A percentile compares a stretch with the other conserved stretches of the same genome.
These are phyloP conservation scores for Diaporthe caulivora DNA, from an alignment of 2,329 filamentous ascomycete species.

Conservation along the genomic window DNA sequence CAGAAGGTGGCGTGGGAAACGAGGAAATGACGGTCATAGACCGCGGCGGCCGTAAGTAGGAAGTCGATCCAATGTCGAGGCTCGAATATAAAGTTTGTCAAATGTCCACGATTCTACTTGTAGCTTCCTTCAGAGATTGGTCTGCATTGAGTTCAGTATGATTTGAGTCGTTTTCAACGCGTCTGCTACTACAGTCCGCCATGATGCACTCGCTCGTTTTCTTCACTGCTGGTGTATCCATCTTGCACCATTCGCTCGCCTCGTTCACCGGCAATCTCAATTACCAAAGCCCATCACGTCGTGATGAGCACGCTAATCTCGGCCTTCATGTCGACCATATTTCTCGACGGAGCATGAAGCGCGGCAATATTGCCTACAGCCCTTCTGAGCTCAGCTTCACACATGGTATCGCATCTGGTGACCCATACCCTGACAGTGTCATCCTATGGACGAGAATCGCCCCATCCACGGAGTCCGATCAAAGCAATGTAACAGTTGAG, in stretches of 20 bases:
- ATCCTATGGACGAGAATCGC: conserved; percentile 61
- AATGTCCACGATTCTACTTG: background rate
- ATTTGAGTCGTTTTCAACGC: background rate
- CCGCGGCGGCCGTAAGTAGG: too few relatives aligned
- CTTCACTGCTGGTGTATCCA: background rate
- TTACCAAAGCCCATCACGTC: conserved; percentile 67
- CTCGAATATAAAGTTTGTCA: background rate
- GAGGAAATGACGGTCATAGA: background rate
- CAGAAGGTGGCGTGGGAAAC: background rate
- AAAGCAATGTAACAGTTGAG: conserved; percentile 57
- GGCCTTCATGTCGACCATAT: conserved; percentile 70
- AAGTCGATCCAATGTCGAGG: too few relatives aligned
- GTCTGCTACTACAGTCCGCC: background rate
- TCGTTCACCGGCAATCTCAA: conserved; percentile 60
- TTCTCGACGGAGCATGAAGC: conserved; percentile 63
- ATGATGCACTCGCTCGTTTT: background rate
- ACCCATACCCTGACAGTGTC: conserved; percentile 66
- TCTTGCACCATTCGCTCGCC: background rate
- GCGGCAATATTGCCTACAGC: conserved; percentile 52
- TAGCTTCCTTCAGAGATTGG: background rate
- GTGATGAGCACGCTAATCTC: conserved; percentile 66
- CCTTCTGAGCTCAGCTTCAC: conserved; percentile 68
- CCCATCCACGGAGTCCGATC: conserved; percentile 57
- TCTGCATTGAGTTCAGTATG: background rate
- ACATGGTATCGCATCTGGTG: conserved; percentile 65